Evolutionary conservation across 208 protist species (phyloP), one percentile per base, ranked within the genome.

Genomic region (Wallacemonas sp.): DNA sequence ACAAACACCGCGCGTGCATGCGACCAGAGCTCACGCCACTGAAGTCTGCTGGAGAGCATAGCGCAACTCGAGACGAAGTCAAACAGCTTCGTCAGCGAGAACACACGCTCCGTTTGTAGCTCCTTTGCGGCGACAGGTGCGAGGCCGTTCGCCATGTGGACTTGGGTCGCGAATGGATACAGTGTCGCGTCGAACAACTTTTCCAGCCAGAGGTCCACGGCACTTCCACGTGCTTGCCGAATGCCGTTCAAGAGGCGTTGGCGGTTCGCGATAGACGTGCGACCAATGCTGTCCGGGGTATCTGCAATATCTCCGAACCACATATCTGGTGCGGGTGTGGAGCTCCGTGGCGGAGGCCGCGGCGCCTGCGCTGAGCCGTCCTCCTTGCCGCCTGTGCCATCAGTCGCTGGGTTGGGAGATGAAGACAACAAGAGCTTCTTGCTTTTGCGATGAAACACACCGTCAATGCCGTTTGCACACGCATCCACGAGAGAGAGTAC

Each of bases 41-140:
- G 89, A 52, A 92, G 74, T 10, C 84, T 78, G n/a, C 68, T 91
- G 36, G 78, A 79, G 45, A 81, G 72, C 29, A 79, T 81, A 19
- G 84, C 86, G 61, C 89, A 91, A 52, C 91, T 78, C 39, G 73
- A 87, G 26, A 89, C 77, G 76, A 92, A 91, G 71, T 95, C 89
- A 59, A 90, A 90, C 9, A 95, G 75, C 70, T 90, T 91, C 21
- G 79, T 90, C 3, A 92, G 67, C 13, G 84, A 86, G 62, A 95
- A 95, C n/a, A 80, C 87, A 41, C 89, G 80, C n/a, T 60, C 59
- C 52, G 74, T 66, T 44, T 80, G 54, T 45, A 95, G 71, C 67
- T 95, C 89, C 44, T 72, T 84, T 58, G 78, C 68, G 65, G 86
- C 91, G 39, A 92, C 85, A 52, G 68, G 67, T 48, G 77, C 78